Conservation (phyloP, 371 early-diverging fungal species). For the Chytridiales sp. region DNA sequence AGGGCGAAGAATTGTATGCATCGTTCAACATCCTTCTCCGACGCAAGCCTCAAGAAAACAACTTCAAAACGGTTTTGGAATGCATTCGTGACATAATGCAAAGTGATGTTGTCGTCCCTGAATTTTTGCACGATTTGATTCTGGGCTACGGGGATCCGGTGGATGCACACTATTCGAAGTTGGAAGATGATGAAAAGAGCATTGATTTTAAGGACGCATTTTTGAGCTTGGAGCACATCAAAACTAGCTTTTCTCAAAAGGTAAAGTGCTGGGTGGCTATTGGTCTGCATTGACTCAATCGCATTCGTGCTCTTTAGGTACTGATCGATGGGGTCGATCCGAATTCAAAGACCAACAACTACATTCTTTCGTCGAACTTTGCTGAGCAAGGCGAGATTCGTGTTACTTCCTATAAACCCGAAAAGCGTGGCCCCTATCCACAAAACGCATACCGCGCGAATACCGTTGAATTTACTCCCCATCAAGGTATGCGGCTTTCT, state of each 20-base stretch:
- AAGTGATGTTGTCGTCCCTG: slow-evolving; percentile 74
- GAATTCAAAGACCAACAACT: slow-evolving; percentile 53
- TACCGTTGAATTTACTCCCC: slow-evolving; percentile 78
- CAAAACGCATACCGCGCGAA: slow-evolving; percentile 66
- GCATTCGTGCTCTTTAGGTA: not conserved
- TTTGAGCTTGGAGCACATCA: slow-evolving; percentile 74
- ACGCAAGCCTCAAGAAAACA: slow-evolving; percentile 83
- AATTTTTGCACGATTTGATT: slow-evolving; percentile 85
- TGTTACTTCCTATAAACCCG: slow-evolving; percentile 60
- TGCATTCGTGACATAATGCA: slow-evolving; percentile 85
- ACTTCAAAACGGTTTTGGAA: slow-evolving; percentile 87
- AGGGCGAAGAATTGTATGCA: slow-evolving; percentile 63
- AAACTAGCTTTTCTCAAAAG: slow-evolving; percentile 61
- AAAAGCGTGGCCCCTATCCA: slow-evolving; percentile 74
- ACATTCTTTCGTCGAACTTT: slow-evolving; percentile 58
- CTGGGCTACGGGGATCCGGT: slow-evolving; percentile 93
- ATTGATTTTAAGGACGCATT: slow-evolving; percentile 88
- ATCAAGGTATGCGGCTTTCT: slow-evolving; percentile 57
- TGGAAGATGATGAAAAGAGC: slow-evolving; percentile 49
- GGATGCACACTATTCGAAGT: slow-evolving; percentile 65
- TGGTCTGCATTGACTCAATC: not conserved
- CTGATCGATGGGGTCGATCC: not conserved
- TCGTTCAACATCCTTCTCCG: slow-evolving; percentile 88
- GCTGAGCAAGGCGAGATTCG: slow-evolving; percentile 45
- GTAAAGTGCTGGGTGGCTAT: slow-evolving; percentile 26